Conservation (phyloP, 2,329 filamentous ascomycete genomes). For the Clarireedia sp. region DNA sequence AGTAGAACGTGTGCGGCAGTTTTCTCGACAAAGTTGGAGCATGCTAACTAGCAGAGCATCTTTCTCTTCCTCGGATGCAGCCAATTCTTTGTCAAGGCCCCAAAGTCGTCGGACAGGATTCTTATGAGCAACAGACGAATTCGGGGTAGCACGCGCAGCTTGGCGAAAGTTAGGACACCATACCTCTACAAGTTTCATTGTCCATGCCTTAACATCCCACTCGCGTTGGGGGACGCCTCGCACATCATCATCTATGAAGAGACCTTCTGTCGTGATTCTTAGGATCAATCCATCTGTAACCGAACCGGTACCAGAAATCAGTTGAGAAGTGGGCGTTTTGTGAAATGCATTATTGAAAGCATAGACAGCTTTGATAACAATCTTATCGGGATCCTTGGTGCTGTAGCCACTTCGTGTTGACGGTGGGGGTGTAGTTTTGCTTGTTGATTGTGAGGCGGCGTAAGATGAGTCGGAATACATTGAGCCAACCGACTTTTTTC, state of each 20-base stretch:
- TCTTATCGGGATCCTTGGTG: slow-evolving; percentile 90
- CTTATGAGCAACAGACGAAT: slow-evolving; percentile 16
- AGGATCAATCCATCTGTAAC: slow-evolving; percentile 91
- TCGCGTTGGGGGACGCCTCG: slow-evolving; percentile 87
- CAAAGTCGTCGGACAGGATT: slow-evolving; percentile 28
- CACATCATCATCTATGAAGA: slow-evolving; percentile 96
- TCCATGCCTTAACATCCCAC: slow-evolving; percentile 99
- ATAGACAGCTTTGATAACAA: slow-evolving; percentile 89
- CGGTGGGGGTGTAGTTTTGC: slow-evolving; percentile 74
- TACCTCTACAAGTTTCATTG: slow-evolving; percentile 85
- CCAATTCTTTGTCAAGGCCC: slow-evolving; percentile 34
- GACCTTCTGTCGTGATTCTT: slow-evolving; percentile 83
- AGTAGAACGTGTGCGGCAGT: slow-evolving; percentile 45
- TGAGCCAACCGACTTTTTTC: slow-evolving; percentile 58
- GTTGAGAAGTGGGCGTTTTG: slow-evolving; percentile 81
- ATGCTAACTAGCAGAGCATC: slow-evolving; percentile 57
- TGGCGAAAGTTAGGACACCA: slow-evolving; percentile 62
- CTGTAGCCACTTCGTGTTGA: slow-evolving; percentile 71
- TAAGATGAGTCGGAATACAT: slow-evolving; percentile 80
- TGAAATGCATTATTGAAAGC: slow-evolving; percentile 84
- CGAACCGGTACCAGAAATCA: slow-evolving; percentile 73
- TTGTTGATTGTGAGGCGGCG: slow-evolving; percentile 74
- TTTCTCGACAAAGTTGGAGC: slow-evolving; percentile 55
- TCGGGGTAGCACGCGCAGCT: slow-evolving; percentile 29
- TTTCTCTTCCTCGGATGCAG: slow-evolving; percentile 51